Percentiles rank a stretch among this genome's conserved stretches.
Conservation (phyloP, 148 eudicot species). For the Diospyros kaki region DNA sequence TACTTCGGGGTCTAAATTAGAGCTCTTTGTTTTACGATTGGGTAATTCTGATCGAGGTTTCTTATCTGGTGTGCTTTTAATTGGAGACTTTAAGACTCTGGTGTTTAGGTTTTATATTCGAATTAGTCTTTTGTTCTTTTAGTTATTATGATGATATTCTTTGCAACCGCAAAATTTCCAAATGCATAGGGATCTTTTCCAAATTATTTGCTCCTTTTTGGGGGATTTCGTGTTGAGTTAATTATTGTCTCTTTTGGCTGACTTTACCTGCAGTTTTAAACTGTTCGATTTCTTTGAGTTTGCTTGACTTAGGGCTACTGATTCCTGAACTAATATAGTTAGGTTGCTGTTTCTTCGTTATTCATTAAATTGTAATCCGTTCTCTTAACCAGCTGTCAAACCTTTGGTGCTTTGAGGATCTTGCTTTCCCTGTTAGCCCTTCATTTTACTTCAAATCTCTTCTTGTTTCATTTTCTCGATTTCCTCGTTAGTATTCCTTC, state of each 20-base stretch:
- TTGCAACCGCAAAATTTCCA: background rate
- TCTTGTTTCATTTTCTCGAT: background rate
- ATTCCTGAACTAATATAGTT: background rate
- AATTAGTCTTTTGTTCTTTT: background rate
- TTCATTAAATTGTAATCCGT: background rate
- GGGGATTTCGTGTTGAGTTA: background rate
- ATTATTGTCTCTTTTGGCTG: background rate
- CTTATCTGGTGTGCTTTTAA: background rate
- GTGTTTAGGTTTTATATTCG: background rate
- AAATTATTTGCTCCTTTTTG: background rate
- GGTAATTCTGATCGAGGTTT: background rate
- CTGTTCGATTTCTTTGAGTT: background rate
- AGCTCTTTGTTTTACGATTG: background rate
- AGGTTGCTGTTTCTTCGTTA: no score
- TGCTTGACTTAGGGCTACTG: background rate
- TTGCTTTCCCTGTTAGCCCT: background rate
- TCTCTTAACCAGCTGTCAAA: background rate
- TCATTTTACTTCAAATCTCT: background rate
- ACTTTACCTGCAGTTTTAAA: background rate
- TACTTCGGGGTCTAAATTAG: background rate
- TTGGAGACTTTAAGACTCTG: background rate
- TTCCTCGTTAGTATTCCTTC: no score
- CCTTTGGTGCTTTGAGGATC: background rate
- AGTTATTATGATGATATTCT: background rate
- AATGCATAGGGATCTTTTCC: no score